phyloP scores from a whole-genome alignment of 192 early-diverging fungal species.

The Spizellomyces punctatus region DNA sequence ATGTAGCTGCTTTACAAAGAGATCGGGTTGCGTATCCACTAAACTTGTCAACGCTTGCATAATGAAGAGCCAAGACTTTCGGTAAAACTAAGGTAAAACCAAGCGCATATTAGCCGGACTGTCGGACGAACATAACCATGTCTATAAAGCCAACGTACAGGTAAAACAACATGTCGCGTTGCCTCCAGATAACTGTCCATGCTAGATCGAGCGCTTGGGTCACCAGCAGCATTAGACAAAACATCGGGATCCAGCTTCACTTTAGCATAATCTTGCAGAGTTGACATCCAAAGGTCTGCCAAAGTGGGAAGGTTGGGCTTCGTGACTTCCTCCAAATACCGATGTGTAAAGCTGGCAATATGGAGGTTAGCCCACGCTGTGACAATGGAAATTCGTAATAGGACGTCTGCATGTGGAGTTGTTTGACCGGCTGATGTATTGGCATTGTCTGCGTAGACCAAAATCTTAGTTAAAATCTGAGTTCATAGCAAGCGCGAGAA shows the following conservation, averaged over 20 bases:
- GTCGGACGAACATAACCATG: neutral
- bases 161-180: slow-evolving; percentile 67
- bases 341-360: slow-evolving; percentile 62
- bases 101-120: neutral
- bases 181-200: slow-evolving; percentile 54
- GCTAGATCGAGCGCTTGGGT: slow-evolving; percentile 2
- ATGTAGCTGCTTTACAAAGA: slow-evolving; percentile 17
- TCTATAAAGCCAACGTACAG: slow-evolving; percentile 45
- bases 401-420: slow-evolving; percentile 76
- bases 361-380: slow-evolving; percentile 83
- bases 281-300: slow-evolving; percentile 63
- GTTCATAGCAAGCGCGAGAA: neutral
- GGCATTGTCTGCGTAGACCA: slow-evolving; percentile 42
- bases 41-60: slow-evolving; percentile 43
- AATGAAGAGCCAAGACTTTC: slow-evolving; percentile 37
- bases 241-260: slow-evolving; percentile 67
- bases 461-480: neutral
- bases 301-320: slow-evolving; percentile 46
- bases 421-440: slow-evolving; percentile 26
- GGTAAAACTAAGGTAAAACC: slow-evolving; percentile 32
- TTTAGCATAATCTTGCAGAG: slow-evolving; percentile 66
- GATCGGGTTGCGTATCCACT: slow-evolving; percentile 21
- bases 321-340: slow-evolving; percentile 64
- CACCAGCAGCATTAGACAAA: slow-evolving; percentile 26
- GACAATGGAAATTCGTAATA: slow-evolving; percentile 75